phyloP scores from a whole-genome alignment of 768 basidiomycete species.

The Paxillus involutus region DNA sequence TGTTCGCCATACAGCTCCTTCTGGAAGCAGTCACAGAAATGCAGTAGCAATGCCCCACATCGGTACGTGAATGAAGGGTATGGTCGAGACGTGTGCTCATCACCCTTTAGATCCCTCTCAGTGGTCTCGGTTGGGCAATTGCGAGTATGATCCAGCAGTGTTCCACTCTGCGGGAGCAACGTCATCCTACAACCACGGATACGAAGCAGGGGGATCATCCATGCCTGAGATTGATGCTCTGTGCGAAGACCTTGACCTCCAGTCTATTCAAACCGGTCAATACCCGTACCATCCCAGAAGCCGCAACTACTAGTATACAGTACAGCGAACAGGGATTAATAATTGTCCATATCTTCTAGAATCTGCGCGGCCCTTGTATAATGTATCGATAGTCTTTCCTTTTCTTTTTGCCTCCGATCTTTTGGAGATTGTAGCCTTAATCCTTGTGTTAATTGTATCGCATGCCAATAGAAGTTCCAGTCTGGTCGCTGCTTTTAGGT shows the following conservation, averaged over 20 bases:
- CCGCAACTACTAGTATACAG: neutral
- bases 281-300: neutral
- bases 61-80: constrained; percentile 1
- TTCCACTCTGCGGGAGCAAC: neutral
- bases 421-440: constrained; percentile 8
- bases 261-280: neutral
- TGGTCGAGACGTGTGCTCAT: neutral
- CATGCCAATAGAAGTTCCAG: neutral
- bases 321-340: neutral
- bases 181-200: neutral
- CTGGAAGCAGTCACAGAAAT: neutral
- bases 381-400: neutral
- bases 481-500: neutral
- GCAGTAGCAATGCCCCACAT: neutral
- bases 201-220: neutral
- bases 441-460: neutral
- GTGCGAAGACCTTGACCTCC: neutral
- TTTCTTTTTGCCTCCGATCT: neutral
- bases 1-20: no score
- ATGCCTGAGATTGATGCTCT: neutral
- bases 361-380: neutral
- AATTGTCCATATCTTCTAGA: neutral
- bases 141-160: neutral
- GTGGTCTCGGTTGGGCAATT: neutral
- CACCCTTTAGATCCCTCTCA: constrained; percentile 1